Conservation (phyloP, 2,329 filamentous ascomycete genomes). For the Fusarium anthophilum region DNA sequence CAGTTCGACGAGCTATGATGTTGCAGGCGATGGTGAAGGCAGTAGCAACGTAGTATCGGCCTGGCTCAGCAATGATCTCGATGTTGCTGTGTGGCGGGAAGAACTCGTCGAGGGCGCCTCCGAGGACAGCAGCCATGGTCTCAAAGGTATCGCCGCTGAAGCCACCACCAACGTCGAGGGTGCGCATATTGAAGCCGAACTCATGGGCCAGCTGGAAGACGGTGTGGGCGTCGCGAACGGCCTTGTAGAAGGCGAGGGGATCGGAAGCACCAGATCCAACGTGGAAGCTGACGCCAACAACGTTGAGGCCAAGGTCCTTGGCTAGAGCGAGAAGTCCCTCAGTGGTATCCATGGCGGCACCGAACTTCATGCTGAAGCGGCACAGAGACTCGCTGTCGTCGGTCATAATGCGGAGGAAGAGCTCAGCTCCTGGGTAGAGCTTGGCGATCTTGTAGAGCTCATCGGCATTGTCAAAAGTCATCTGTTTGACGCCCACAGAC, state of each 20-base stretch:
- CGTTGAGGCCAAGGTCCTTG: slow-evolving; percentile 83
- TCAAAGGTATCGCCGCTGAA: slow-evolving; percentile 94
- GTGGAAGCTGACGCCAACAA: slow-evolving; percentile 97
- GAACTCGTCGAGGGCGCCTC: slow-evolving; percentile 82
- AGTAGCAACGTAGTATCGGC: slow-evolving; percentile 92
- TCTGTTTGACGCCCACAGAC: slow-evolving; percentile 87
- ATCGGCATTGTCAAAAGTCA: slow-evolving; percentile 99
- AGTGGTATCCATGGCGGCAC: slow-evolving; percentile 86
- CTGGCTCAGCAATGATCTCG: slow-evolving; percentile 93
- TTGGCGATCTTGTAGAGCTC: slow-evolving; percentile 98
- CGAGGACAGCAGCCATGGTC: slow-evolving; percentile 83
- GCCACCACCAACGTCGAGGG: slow-evolving; percentile 92
- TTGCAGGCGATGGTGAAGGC: slow-evolving; percentile 97
- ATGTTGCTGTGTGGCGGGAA: slow-evolving; percentile 79
- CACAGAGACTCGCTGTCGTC: slow-evolving; percentile 96
- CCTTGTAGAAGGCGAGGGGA: slow-evolving; percentile 88
- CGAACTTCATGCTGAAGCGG: slow-evolving; percentile 96
- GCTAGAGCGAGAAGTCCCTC: slow-evolving; percentile 81
- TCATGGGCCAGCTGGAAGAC: slow-evolving; percentile 87
- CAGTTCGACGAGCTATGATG: slow-evolving; percentile 92
- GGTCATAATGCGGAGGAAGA: slow-evolving; percentile 93
- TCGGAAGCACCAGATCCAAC: slow-evolving; percentile 96
- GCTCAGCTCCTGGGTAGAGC: slow-evolving; percentile 86
- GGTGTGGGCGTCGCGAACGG: slow-evolving; percentile 85
- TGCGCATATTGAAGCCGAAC: slow-evolving; percentile 83